Evolutionary conservation across 108 stramenopile species (phyloP), one percentile per base, ranked within the genome.

Genomic region (Pseudonitzschia pungens): DNA sequence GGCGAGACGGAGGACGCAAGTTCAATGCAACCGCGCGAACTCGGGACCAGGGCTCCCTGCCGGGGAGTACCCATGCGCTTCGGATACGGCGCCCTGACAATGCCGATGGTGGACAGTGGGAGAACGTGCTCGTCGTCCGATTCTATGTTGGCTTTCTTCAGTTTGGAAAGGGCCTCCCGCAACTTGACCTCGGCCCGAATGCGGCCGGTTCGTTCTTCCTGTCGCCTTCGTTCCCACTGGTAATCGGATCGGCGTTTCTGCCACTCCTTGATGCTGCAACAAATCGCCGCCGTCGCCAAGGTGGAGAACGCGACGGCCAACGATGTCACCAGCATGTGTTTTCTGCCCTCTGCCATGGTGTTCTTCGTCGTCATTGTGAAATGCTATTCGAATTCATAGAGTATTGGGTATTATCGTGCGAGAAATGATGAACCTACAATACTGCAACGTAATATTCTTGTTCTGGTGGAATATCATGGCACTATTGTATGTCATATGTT

Each of bases 61-160:
- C 94, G 84, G 3, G 94, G 94, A 42, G 91, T 92, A 24, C 94
- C 94, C 91, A 90, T 89, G 45, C 91, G 73, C 83, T 92, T 90
- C 24, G 91, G 81, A 73, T 86, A 92, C 8, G 94, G 94, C 18
- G 91, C 88, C 6, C 76, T 73, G 22, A 92, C 71, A 8, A 76
- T 88, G 5, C 91, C 94, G 45, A 95, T 91, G 57, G 87, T 79
- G 6, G 55, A 77, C 2, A 90, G 71, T 24, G 50, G 65, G 54
- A 87, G 65, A n/a, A 43, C 55, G 62, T 79, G 45, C 27, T 70
- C 71, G 36, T 33, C 69, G 12, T 21, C 41, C 8, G 14, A 56
- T 45, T 70, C 56, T 32, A 43, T 32, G 21, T 44, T 56, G 24
- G 33, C 36, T n/a, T 80, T 65, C 48, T 87, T 75, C 26, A 64